Conservation (phyloP, 2,329 filamentous ascomycete genomes). For the Lasiodiplodia sp. region DNA sequence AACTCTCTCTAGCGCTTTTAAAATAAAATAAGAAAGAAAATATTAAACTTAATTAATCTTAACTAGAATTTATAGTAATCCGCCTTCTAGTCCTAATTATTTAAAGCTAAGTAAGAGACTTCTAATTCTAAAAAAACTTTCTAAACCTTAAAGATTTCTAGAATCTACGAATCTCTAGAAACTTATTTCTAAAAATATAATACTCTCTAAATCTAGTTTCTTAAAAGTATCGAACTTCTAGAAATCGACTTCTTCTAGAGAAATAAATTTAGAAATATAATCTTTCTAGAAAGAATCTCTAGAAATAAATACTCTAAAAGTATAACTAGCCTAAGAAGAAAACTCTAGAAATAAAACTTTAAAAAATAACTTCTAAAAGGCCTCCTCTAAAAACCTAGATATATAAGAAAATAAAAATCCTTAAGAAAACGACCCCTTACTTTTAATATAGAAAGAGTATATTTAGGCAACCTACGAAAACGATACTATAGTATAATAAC, state of each 20-base stretch:
- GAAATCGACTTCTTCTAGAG: too few species aligned
- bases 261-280: too few species aligned
- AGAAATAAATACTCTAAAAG: neutral
- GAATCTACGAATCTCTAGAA: neutral
- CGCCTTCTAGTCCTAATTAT: neutral
- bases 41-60: neutral
- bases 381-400: neutral
- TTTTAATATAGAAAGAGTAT: too few species aligned
- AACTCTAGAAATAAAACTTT: neutral
- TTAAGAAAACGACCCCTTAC: neutral
- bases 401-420: neutral
- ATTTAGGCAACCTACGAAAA: too few species aligned
- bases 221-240: too few species aligned
- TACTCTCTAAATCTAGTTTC: slow-evolving; percentile 4
- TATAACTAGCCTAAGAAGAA: too few species aligned
- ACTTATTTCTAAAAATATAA: slow-evolving; percentile 16
- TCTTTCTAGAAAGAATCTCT: too few species aligned
- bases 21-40: neutral
- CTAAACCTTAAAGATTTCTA: neutral
- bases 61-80: neutral
- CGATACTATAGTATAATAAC: too few species aligned
- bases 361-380: neutral
- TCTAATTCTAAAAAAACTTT: neutral
- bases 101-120: neutral
- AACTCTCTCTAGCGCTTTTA: neutral